Evolutionary conservation across 2,329 filamentous ascomycete species (phyloP), one percentile per base, ranked within the genome.

Genomic region (Botrytis fabae): DNA sequence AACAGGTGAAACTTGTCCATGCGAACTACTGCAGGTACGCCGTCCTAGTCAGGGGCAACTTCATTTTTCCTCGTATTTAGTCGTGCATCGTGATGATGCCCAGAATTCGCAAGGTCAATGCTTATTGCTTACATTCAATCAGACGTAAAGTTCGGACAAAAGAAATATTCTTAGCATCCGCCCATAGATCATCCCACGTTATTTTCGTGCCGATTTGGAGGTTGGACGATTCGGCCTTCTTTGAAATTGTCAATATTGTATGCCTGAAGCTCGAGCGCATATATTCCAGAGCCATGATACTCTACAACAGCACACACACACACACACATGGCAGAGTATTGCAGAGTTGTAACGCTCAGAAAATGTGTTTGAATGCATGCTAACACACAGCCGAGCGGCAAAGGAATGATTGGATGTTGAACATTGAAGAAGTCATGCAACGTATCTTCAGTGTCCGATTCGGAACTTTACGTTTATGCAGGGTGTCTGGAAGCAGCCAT

Each of bases 11-110:
- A 71, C 70, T 18, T 71, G 60, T 35, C 40, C 10, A 44, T 42
- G 46, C 35, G 60, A 71, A 54, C 70, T 71, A 71, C 60, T 71
- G 70, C 70, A 71, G 61, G 70, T 71, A 71, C 61, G 66, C 46
- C 32, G 22, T 66, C 38, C 62, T 35, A 59, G 46, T 71, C 61
- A 71, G 70, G 70, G 70, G 70, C 44, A 44, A 57, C n/a, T 57
- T 25, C 25, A 28, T 28, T 40, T 7, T 62, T 64, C 22, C 60
- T 66, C 46, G 69, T 71, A 71, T 66, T 46, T 51, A 57, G 69
- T 71, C 46, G 57, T 51, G 44, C n/a, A 51, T 51, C n/a, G 32
- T 42, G 69, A 71, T 60, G 38, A 60, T 69, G 18, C n/a, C 28
- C 66, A 69, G 66, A 44, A 69, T 28, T 18, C 32, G 44, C 38